Evolutionary conservation across 352 stramenopile genomes (phyloP), one percentile per base, ranked within the genome.

Genomic region (Globisporangium cederbergense): DNA sequence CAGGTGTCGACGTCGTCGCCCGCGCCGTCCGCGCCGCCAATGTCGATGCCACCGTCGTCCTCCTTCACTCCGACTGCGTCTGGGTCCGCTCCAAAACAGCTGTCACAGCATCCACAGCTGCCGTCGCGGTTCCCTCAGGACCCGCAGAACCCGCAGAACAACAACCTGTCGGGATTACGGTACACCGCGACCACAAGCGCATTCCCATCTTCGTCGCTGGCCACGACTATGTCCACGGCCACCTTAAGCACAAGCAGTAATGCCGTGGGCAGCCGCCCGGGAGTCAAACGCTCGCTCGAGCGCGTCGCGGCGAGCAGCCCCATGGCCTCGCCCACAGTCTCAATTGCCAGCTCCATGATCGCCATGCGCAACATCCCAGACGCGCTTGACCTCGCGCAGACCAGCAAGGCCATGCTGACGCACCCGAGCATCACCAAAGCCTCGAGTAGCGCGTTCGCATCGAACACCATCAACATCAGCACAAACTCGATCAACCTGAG

Each of bases 261-360:
- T 32, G 22, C 14, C 4, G 22, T 32, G 20, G 54, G 16, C 64
- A 61, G n/a, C 32, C 64, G 62, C n/a, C 36, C 72, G 34, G 79
- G 79, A 45, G 69, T 77, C 30, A 91, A 90, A 66, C 77, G 83
- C 2, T 64, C 67, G 11, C 74, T 71, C 60, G 73, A 84, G 16
- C 61, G 49, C n/a, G 53, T 62, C 34, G 20, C 51, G 18, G 47
- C 61, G 56, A 61, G 45, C 64, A n/a, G n/a, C 66, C 50, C 72
- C 20, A 74, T 74, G 62, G 51, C 68, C 30, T 88, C 79, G n/a
- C 70, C 81, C 9, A 84, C 78, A 1, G 64, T 75, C 0, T 74
- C 78, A 13, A 75, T 89, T 11, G 81, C 76, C 32, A 86, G 71
- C 54, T 92, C 83, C 25, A 90, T 92, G 81, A 56, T 92, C 57